phyloP scores from a whole-genome alignment of 2,329 filamentous ascomycete genomes.

The Dactylonectria macrodidyma region DNA sequence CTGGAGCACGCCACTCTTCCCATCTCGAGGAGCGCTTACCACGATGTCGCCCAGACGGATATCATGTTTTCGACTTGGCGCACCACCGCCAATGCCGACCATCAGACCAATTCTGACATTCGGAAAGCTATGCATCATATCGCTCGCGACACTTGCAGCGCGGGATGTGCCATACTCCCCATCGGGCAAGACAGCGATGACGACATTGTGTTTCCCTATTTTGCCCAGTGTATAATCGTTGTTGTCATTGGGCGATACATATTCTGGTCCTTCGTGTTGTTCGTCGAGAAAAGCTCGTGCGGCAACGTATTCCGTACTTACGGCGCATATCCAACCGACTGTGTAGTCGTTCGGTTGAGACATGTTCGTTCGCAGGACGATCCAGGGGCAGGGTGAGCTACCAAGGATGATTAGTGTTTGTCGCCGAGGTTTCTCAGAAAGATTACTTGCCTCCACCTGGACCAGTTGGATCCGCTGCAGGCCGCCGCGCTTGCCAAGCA shows the following conservation, averaged over 20 bases:
- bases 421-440: too few relatives aligned
- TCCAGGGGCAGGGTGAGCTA: background rate
- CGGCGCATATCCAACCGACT: background rate
- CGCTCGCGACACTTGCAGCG: background rate
- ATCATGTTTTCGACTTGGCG: background rate
- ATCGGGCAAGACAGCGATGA: background rate
- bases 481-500: too few relatives aligned
- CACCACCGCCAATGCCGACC: background rate
- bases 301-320: background rate
- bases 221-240: background rate
- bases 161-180: background rate
- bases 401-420: background rate
- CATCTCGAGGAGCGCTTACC: background rate
- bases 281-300: background rate
- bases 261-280: background rate
- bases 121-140: background rate
- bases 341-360: background rate
- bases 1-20: background rate
- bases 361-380: background rate
- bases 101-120: background rate
- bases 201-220: conserved; percentile 1
- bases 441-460: too few relatives aligned
- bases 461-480: too few relatives aligned
- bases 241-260: background rate
- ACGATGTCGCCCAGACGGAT: background rate